Conservation (phyloP, 176 grass and related monocot species). For the Hordeum vulgare region MorexV3_pseudomolecules_assembly NC_058522.1:584927773-584928272, state of each 20-base stretch:
- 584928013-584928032: not conserved
- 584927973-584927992: not conserved
- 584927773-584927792: slow-evolving; percentile 57
- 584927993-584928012: not conserved
- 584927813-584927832: not conserved
- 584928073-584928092: not conserved
- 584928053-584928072: not conserved
- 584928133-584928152: not conserved
- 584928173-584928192: not conserved
- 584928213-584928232: too few relatives aligned
- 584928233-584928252: too few relatives aligned
- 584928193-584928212: not conserved
- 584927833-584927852: not conserved
- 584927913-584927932: slow-evolving; percentile 64
- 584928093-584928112: not conserved
- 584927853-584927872: not conserved
- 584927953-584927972: not conserved
- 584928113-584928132: not conserved
- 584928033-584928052: not conserved
- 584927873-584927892: too few relatives aligned
- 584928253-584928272: too few relatives aligned
- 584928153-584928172: not conserved
- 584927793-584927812: slow-evolving; percentile 49
- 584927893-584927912: slow-evolving; percentile 36
- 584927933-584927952: slow-evolving; percentile 55